A percentile compares a stretch with the other conserved stretches of the same genome.
These are phyloP conservation scores for Castanea sativa DNA, from an alignment of 306 rosid genomes.

Conservation along the genomic window DNA sequence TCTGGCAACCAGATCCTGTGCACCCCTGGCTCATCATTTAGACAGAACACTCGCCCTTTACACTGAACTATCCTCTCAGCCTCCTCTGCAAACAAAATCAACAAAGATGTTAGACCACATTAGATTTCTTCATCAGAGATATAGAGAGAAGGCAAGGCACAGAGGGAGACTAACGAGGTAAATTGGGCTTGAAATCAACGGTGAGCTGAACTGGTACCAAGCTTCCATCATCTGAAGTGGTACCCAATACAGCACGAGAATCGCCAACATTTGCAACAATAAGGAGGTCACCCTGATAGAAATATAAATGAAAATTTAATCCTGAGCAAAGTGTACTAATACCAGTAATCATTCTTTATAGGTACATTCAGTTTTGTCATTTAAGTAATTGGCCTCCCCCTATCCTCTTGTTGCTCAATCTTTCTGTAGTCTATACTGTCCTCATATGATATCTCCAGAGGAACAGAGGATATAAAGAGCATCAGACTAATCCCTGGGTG, in stretches of 20 bases:
- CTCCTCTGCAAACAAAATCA: slow-evolving; percentile 57
- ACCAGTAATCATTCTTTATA: neutral
- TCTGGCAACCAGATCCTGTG: slow-evolving; percentile 82
- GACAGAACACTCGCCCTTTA: slow-evolving; percentile 75
- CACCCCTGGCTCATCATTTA: slow-evolving; percentile 81
- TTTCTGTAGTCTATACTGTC: too few relatives aligned
- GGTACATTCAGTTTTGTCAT: neutral
- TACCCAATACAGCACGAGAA: slow-evolving; percentile 88
- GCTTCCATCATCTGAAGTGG: slow-evolving; percentile 70
- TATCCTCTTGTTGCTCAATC: too few relatives aligned
- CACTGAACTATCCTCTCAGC: slow-evolving; percentile 80
- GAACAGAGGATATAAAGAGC: too few relatives aligned
- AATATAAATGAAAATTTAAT: neutral
- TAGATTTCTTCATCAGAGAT: neutral
- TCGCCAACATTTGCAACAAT: slow-evolving; percentile 86
- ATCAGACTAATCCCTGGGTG: too few relatives aligned
- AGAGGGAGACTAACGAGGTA: slow-evolving; percentile 68
- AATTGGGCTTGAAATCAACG: slow-evolving; percentile 88
- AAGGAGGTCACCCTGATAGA: slow-evolving; percentile 60
- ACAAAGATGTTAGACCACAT: slow-evolving; percentile 10
- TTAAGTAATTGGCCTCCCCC: too few relatives aligned
- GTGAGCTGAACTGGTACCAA: slow-evolving; percentile 71
- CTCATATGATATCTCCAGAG: too few relatives aligned
- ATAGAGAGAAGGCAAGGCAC: neutral
- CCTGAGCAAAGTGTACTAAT: neutral